Base-by-base conservation (phyloP, 495 filamentous ascomycete species). In the Haplographium delicatum region DNA sequence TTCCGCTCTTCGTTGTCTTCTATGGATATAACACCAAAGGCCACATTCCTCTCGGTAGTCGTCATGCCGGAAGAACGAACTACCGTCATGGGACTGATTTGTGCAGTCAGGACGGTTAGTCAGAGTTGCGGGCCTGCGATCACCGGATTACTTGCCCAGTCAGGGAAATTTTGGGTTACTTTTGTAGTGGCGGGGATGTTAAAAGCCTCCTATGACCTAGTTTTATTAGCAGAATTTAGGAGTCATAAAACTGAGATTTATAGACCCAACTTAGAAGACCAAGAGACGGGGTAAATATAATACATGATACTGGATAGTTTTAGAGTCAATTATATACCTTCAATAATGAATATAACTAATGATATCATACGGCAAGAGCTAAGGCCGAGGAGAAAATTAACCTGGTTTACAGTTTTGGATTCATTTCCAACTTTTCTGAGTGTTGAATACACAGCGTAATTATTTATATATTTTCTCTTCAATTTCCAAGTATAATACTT, bases 1-100 rank as follows among this genome's bases (percentile, higher is more conserved):
- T 67, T 91, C n/a, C 78, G 89, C 9, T 75, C 85, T 0, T 80
- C 79, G 31, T 72, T 82, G 8, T 81, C 84, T 57, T 84, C 73
- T 56, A 93, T 93, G 88, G 89, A 95, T 58, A 80, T 85, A 51
- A 86, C 86, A 0, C 89, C 89, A 0, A 78, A 88, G 2, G 78
- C 84, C 0, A 88, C 89, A 0, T 93, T 94, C 65, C 72, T 93
- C 8, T 82, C 88, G 0, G 80, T 82, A 0, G 80, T 83, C 0
- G 74, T 91, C 11, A 76, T 82, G 27, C 76, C 84, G 0, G 75
- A 78, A 49, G 88, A 91, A 64, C 77, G 88, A 13, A 95, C 89
- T 2, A 85, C 86, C 1, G 80, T 88, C 18, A 83, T 89, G 82
- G 83, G 84, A 0, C 66, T 82, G 0, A 75, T 86, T 16, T 82